phyloP scores from a whole-genome alignment of 2,329 filamentous ascomycete species.

The Periglandula ipomoeae region DNA sequence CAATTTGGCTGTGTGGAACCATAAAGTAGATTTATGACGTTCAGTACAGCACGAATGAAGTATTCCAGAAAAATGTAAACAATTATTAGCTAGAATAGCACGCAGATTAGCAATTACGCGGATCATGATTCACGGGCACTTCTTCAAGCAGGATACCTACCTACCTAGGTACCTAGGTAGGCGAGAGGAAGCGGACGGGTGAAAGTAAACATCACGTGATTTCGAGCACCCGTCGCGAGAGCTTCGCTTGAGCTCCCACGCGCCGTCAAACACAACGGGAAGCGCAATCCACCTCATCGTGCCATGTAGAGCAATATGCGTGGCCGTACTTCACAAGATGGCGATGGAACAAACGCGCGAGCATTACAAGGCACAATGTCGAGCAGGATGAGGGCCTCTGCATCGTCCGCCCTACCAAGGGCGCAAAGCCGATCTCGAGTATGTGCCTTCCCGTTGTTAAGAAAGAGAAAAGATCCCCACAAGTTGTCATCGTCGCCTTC shows the following conservation, averaged over 20 bases:
- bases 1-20: too few relatives aligned
- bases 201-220: conserved; percentile 4
- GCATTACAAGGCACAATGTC: conserved; percentile 21
- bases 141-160: too few relatives aligned
- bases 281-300: background rate
- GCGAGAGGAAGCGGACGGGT: too few relatives aligned
- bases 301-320: conserved; percentile 20
- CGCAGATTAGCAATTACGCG: too few relatives aligned
- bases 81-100: too few relatives aligned
- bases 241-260: background rate
- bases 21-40: too few relatives aligned
- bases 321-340: conserved; percentile 22
- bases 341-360: conserved; percentile 18
- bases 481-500: too few relatives aligned
- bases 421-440: conserved; percentile 31
- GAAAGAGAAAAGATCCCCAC: background rate
- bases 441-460: conserved; percentile 14
- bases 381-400: conserved; percentile 24
- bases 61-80: too few relatives aligned
- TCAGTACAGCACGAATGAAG: too few relatives aligned
- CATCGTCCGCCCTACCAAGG: conserved; percentile 25
- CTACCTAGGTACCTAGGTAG: too few relatives aligned
- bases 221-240: background rate
- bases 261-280: background rate
- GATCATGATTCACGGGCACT: too few relatives aligned